Conservation (phyloP, 1,284 basidiomycete species). For the Melampsora larici-populina region DNA sequence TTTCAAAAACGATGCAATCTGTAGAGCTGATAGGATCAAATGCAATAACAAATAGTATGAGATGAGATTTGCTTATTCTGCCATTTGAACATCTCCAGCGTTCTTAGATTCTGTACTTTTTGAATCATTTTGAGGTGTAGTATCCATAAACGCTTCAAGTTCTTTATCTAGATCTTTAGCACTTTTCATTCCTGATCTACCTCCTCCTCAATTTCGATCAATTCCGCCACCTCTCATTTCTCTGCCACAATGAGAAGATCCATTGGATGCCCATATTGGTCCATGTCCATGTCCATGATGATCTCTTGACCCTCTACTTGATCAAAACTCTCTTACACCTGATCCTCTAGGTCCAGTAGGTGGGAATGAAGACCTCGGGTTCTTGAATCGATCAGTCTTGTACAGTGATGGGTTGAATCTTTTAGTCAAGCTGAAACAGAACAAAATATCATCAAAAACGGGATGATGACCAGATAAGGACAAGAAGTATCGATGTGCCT, state of each 20-base stretch:
- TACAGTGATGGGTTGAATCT: constrained; percentile 17
- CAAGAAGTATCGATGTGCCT: background rate
- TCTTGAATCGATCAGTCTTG: background rate
- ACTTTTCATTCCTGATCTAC: background rate
- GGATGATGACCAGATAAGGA: background rate
- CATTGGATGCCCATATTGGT: background rate
- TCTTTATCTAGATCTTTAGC: constrained; percentile 35
- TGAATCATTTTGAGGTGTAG: background rate
- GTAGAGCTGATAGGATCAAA: no score
- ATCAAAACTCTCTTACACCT: background rate
- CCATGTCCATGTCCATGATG: background rate
- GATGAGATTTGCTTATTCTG: constrained; percentile 4
- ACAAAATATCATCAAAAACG: constrained; percentile 3
- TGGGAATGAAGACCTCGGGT: constrained; percentile 24
- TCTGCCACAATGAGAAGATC: background rate
- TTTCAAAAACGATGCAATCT: no score
- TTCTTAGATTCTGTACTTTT: background rate
- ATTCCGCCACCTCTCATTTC: background rate
- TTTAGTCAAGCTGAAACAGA: background rate
- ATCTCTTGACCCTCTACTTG: background rate
- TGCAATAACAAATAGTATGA: background rate
- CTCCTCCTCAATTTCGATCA: background rate
- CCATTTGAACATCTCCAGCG: constrained; percentile 15
- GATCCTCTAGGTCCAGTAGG: background rate
- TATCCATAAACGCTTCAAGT: constrained; percentile 39